These are phyloP conservation scores for Lactarius sanguifluus DNA, from an alignment of 768 basidiomycete species.

Conservation along the genomic window DNA sequence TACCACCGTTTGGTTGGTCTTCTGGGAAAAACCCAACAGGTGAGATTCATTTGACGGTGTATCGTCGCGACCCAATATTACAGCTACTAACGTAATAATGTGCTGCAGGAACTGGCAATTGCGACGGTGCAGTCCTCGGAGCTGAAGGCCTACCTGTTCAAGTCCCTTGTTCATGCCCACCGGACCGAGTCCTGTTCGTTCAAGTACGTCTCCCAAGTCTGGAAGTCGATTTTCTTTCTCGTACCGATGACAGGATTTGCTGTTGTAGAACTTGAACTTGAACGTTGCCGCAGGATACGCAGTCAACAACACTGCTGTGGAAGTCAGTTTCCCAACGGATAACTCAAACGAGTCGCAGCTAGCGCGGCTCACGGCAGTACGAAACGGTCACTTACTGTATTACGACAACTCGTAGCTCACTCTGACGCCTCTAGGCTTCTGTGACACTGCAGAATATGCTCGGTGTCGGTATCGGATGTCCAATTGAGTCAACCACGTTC, in stretches of 20 bases:
- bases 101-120: conserved; percentile 37
- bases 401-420: neutral
- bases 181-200: conserved; percentile 36
- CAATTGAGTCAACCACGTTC: conserved; percentile 30
- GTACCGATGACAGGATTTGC: neutral
- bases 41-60: neutral
- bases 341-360: conserved; percentile 24
- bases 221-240: neutral
- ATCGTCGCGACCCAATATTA: no score
- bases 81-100: conserved; percentile 1
- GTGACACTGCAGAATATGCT: conserved; percentile 35
- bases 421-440: conserved; percentile 8
- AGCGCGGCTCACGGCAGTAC: conserved; percentile 29
- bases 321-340: conserved; percentile 33
- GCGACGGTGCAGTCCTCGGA: conserved; percentile 39
- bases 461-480: conserved; percentile 33
- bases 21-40: conserved; percentile 31
- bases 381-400: neutral
- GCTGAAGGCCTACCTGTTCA: conserved; percentile 38
- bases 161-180: conserved; percentile 44
- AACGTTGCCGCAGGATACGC: conserved; percentile 37
- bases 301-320: conserved; percentile 34
- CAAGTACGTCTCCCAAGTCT: conserved; percentile 28
- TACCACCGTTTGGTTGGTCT: conserved; percentile 31
- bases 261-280: conserved; percentile 28